Base-by-base conservation (phyloP, 2,329 filamentous ascomycete genomes). In the Xylogone sp. region DNA sequence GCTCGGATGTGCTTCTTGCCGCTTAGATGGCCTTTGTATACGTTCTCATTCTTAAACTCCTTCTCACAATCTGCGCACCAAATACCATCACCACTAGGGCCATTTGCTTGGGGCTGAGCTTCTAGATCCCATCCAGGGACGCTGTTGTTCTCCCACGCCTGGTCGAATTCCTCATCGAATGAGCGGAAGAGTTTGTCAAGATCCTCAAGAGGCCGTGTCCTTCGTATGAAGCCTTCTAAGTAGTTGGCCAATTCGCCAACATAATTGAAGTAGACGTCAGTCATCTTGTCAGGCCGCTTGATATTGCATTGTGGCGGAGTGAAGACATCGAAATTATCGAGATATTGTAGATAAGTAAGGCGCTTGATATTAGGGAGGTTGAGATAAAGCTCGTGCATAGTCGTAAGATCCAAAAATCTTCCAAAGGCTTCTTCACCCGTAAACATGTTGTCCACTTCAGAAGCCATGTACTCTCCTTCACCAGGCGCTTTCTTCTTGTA, bases 391-490 rank as follows among this genome's bases (percentile, higher is more conserved):
- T 97, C 93, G 69, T 97, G 92, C 59, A 85, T 82, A 39, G 77
- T 81, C 18, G 87, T 93, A 45, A 99, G 73, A 68, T 99, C 94
- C 63, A 99, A 88, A 70, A 90, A 99, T 60, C 90, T 87, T 43
- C 94, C 94, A 63, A 88, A 97, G 0, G 87, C 87, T 69, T 99
- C 94, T 70, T 99, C 95, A 55, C 94, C 94, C 0, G 91, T 96
- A 70, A 99, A 99, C 75, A 97, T 87, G 52, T 83, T 84, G 65
- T 97, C 93, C 45, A 97, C 86, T 48, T 92, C 83, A 43, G 82
- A 83, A 3, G 80, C 77, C 51, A 81, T 69, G 1, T 78, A 74
- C 45, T 87, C 82, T 46, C 83, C 81, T 57, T 87, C 85, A 43
- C 84, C 83, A 12, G 78, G 79, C 42, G 78, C 74, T 52, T 79